Percentiles rank a stretch among this genome's conserved stretches.
Evolutionary conservation across 1,139 yeast genomes (phyloP).

Genomic region (Suhomyces wounanorum): DNA sequence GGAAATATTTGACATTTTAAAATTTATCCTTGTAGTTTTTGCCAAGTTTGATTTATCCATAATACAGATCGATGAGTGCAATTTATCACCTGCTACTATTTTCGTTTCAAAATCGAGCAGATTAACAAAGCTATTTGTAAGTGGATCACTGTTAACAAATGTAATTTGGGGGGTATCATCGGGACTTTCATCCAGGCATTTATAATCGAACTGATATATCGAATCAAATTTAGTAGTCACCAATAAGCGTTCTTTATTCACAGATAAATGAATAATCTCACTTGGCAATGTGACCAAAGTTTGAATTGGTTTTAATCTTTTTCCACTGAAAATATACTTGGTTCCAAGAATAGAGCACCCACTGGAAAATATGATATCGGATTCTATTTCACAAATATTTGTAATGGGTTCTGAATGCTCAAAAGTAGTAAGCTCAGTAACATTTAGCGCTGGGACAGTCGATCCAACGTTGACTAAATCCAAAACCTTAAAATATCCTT

Average conservation of each 20-base stretch:
- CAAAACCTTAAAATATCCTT: conserved; percentile 45
- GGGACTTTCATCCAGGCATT: conserved; percentile 2
- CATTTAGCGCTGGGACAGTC: conserved; percentile 23
- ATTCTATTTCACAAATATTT: conserved; percentile 39
- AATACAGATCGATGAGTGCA: conserved; percentile 39
- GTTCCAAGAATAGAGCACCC: conserved; percentile 38
- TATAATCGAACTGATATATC: conserved; percentile 28
- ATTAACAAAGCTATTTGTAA: conserved; percentile 42
- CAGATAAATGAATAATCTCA: conserved; percentile 35
- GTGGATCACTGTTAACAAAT: conserved; percentile 35
- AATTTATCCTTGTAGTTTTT: conserved; percentile 11
- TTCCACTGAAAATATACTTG: conserved; percentile 40
- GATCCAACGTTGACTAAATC: conserved; percentile 35
- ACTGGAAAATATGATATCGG: conserved; percentile 37
- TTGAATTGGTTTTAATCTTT: conserved; percentile 36
- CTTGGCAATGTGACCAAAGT: conserved; percentile 37
- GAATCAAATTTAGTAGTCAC: conserved; percentile 48
- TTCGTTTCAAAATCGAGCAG: conserved; percentile 31
- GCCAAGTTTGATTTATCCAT: conserved; percentile 20
- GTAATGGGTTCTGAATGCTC: conserved; percentile 37
- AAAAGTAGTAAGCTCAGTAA: conserved; percentile 42
- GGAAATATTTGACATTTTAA: conserved; percentile 44
- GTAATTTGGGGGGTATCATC: conserved; percentile 7
- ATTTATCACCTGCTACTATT: conserved; percentile 44
- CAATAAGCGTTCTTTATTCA: conserved; percentile 19